Conservation (phyloP, 495 filamentous ascomycete genomes). For the Aspergillus taichungensis region DNA sequence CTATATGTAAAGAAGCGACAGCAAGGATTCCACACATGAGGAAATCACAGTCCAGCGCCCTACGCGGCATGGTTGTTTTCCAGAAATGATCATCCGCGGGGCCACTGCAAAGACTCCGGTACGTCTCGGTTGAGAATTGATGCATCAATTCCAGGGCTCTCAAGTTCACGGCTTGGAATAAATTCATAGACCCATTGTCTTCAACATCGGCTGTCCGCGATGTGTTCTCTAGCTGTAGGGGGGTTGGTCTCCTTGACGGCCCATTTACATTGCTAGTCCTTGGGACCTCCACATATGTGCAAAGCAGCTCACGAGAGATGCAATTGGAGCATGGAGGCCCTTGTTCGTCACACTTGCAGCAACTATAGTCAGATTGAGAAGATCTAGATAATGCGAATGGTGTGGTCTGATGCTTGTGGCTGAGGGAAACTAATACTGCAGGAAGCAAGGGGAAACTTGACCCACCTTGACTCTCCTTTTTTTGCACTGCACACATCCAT, state of each 20-base stretch:
- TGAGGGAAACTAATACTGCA: neutral
- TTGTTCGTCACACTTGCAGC: slow-evolving; percentile 34
- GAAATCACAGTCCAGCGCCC: slow-evolving; percentile 42
- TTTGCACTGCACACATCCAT: slow-evolving; percentile 52
- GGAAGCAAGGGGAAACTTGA: neutral
- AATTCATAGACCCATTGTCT: neutral
- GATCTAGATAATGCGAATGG: too few species aligned
- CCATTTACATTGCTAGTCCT: slow-evolving; percentile 7
- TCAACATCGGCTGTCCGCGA: too few species aligned
- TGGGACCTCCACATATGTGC: slow-evolving; percentile 28
- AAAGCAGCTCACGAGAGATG: slow-evolving; percentile 29
- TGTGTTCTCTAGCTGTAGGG: neutral
- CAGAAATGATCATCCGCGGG: slow-evolving; percentile 22
- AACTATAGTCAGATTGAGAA: slow-evolving; percentile 6
- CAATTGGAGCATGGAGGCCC: slow-evolving; percentile 39
- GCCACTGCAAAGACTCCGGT: slow-evolving; percentile 22
- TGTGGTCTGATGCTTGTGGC: too few species aligned
- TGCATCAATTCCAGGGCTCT: slow-evolving; percentile 36
- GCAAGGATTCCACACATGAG: slow-evolving; percentile 48
- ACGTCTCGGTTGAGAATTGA: slow-evolving; percentile 34
- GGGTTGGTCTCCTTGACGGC: neutral
- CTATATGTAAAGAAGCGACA: slow-evolving; percentile 45
- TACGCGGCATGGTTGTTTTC: slow-evolving; percentile 36
- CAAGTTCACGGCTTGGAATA: slow-evolving; percentile 14
- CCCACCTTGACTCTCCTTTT: slow-evolving; percentile 46